These are phyloP conservation scores for Puccinellia tenuiflora DNA, from an alignment of 176 grass and related monocot species.

Conservation along the genomic window DNA sequence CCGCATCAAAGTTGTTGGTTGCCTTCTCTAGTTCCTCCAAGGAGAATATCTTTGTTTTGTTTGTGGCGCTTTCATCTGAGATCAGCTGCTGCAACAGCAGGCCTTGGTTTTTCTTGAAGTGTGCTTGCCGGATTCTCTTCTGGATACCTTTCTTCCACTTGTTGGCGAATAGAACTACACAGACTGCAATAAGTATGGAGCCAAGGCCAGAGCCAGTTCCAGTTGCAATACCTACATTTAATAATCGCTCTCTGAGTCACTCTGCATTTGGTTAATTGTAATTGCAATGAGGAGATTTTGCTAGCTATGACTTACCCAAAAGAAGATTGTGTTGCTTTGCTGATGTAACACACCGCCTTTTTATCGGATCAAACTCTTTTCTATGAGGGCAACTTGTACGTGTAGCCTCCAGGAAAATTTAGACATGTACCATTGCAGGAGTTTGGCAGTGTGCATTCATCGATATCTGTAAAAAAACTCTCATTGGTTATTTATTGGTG, in stretches of 20 bases:
- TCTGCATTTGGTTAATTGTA: not conserved
- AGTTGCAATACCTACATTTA: slow-evolving; percentile 1
- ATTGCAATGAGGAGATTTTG: not conserved
- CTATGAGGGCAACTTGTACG: not conserved
- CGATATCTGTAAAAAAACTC: not conserved
- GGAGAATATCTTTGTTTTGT: slow-evolving; percentile 37
- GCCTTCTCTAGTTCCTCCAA: slow-evolving; percentile 29
- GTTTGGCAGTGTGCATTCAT: not conserved
- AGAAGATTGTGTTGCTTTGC: not conserved
- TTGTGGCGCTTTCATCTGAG: not conserved
- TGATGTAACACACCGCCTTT: not conserved
- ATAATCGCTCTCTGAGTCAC: not conserved
- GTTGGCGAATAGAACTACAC: not conserved
- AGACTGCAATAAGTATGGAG: not conserved
- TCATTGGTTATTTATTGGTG: not conserved
- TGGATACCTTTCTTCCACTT: slow-evolving; percentile 10
- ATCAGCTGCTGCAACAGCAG: not conserved
- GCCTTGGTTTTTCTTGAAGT: slow-evolving; percentile 16
- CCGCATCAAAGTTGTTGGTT: not conserved
- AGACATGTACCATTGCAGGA: not conserved
- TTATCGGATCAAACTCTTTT: not conserved
- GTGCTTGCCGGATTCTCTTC: not conserved
- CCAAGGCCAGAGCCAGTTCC: slow-evolving; percentile 14
- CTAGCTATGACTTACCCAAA: not conserved
- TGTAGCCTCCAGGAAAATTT: not conserved